Evolutionary conservation across 192 early-diverging fungal genomes (phyloP), one percentile per base, ranked within the genome.

Genomic region (Lobulomyces angularis): DNA sequence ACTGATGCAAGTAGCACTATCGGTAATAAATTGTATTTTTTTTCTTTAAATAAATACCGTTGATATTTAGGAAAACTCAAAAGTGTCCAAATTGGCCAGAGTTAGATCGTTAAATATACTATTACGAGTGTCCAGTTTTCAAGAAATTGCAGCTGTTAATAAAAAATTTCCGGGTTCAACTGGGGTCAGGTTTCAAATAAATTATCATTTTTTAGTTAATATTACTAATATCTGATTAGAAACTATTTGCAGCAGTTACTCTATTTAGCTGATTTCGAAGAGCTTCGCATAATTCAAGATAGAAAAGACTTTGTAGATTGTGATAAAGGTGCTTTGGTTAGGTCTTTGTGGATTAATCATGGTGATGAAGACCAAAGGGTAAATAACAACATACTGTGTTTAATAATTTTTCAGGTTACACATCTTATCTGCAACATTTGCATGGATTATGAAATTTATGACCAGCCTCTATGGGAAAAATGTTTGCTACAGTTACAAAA

Each of bases 361-460:
- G 56, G 73, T 18, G 49, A 57, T 38, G 59, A 83, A 23, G 39
- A 20, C 9, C n/a, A 16, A 27, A 20, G 18, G n/a, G 1, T n/a
- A 51, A 46, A 11, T 22, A 12, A 46, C 16, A n/a, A 14, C 26
- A 49, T n/a, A 20, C 53, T 14, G 27, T 53, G 40, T 14, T 14
- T 17, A n/a, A n/a, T n/a, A n/a, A 45, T 43, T 29, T 27, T 24
- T 9, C 28, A 69, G 66, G 71, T 57, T 0, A 56, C 62, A 3
- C 67, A 78, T 45, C 60, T 84, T 11, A 69, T 84, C 21, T 80
- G 81, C 57, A 81, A 80, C 51, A 56, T 84, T 33, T 83, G 79
- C 40, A 42, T 84, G 24, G 82, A 84, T 48, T 84, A 71, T 55
- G 38, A 45, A 7, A 56, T 83, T n/a, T 49, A 68, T 34, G 82